phyloP scores from a whole-genome alignment of 306 rosid genomes.

The Gleditsia sinensis region DNA sequence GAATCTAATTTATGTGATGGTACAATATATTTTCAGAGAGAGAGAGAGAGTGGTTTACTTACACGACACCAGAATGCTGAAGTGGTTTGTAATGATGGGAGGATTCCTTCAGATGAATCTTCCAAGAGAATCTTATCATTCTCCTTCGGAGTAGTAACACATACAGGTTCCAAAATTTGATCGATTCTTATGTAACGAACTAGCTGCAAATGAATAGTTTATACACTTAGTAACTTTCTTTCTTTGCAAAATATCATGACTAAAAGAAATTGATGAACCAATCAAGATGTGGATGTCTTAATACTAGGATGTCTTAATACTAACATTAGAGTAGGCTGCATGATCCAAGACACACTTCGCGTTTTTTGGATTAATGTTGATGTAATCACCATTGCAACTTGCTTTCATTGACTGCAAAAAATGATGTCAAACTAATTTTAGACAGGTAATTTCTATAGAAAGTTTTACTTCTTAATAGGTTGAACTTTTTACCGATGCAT shows the following conservation, averaged over 20 bases:
- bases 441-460: no score
- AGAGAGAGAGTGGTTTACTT: not conserved
- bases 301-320: not conserved
- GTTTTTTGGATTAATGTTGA: not conserved
- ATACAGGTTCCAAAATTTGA: conserved; percentile 27
- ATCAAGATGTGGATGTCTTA: not conserved
- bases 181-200: not conserved
- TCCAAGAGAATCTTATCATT: not conserved
- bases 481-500: no score
- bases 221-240: no score
- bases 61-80: not conserved
- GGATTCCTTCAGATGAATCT: not conserved
- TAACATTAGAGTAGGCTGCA: not conserved
- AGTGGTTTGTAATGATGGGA: not conserved
- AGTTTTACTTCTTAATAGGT: no score
- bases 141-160: not conserved
- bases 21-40: not conserved
- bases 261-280: no score
- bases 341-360: not conserved
- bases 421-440: no score
- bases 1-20: no score
- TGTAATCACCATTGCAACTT: not conserved
- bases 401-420: not conserved
- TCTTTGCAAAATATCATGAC: not conserved
- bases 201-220: not conserved